Percentiles rank a stretch among this genome's conserved stretches.
phyloP scores from a whole-genome alignment of 2,329 filamentous ascomycete species.

The Cercospora citrullina region DNA sequence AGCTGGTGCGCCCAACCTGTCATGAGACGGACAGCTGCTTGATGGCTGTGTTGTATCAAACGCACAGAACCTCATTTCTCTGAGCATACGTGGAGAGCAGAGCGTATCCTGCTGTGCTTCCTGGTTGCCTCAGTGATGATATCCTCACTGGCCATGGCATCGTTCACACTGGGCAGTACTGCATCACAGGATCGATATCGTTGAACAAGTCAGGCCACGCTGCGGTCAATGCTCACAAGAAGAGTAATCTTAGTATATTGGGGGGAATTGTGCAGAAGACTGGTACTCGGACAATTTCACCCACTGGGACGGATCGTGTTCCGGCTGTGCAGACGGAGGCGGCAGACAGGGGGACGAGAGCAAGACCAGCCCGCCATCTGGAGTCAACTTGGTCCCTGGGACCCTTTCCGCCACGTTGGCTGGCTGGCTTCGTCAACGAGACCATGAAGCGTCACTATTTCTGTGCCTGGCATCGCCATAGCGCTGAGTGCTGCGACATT shows the following conservation, averaged over 20 bases:
- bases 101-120: not conserved
- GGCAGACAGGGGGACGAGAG: not conserved
- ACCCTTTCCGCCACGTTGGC: not conserved
- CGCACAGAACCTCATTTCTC: not conserved
- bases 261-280: not conserved
- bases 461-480: not conserved
- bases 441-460: not conserved
- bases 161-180: not conserved
- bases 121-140: not conserved
- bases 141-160: not conserved
- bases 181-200: not conserved
- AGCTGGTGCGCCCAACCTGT: not conserved
- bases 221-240: not conserved
- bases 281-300: conserved; percentile 8
- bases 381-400: conserved; percentile 3
- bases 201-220: not conserved
- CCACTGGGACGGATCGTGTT: conserved; percentile 1
- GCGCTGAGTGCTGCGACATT: not conserved
- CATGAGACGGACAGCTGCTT: not conserved
- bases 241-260: not conserved
- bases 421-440: not conserved
- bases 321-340: not conserved
- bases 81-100: not conserved
- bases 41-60: not conserved
- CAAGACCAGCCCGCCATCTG: not conserved